Conservation (phyloP, 495 filamentous ascomycete genomes). For the Lasiosphaeria hispida region DNA sequence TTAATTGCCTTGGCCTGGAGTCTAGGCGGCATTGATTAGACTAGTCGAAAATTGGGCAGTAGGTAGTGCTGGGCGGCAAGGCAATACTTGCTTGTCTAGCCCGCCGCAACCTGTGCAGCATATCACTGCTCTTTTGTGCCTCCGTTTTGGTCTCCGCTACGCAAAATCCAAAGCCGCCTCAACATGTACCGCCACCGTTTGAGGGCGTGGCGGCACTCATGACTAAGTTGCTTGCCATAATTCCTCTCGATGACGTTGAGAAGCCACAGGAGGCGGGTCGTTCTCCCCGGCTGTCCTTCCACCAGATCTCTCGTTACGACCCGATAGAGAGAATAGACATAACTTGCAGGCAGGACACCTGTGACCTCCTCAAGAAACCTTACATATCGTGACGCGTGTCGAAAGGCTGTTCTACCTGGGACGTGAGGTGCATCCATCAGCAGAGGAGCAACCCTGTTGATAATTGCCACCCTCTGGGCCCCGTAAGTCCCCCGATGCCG, state of each 20-base stretch:
- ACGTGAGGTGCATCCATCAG: conserved; percentile 35
- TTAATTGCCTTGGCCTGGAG: too few relatives aligned
- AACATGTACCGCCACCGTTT: conserved; percentile 27
- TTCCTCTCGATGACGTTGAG: conserved; percentile 32
- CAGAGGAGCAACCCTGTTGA: conserved; percentile 29
- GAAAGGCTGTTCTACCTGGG: conserved; percentile 36
- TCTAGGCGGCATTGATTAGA: too few relatives aligned
- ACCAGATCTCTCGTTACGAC: conserved; percentile 39
- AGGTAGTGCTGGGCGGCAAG: neutral
- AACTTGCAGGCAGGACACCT: conserved; percentile 19
- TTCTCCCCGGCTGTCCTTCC: conserved; percentile 33
- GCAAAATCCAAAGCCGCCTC: conserved; percentile 4
- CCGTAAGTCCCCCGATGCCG: conserved; percentile 16
- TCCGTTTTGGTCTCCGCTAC: neutral
- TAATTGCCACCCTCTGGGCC: conserved; percentile 19
- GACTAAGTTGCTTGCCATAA: conserved; percentile 29
- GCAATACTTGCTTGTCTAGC: neutral
- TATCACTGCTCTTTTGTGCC: conserved; percentile 7
- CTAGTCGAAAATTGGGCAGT: neutral
- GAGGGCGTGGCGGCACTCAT: conserved; percentile 23
- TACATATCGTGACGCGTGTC: conserved; percentile 38
- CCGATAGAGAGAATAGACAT: conserved; percentile 37
- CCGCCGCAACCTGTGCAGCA: conserved; percentile 8
- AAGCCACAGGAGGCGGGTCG: conserved; percentile 38
- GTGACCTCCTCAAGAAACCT: conserved; percentile 25